Evolutionary conservation across 1,284 basidiomycete species (phyloP).

Genomic region (Trametes pubescens): DNA sequence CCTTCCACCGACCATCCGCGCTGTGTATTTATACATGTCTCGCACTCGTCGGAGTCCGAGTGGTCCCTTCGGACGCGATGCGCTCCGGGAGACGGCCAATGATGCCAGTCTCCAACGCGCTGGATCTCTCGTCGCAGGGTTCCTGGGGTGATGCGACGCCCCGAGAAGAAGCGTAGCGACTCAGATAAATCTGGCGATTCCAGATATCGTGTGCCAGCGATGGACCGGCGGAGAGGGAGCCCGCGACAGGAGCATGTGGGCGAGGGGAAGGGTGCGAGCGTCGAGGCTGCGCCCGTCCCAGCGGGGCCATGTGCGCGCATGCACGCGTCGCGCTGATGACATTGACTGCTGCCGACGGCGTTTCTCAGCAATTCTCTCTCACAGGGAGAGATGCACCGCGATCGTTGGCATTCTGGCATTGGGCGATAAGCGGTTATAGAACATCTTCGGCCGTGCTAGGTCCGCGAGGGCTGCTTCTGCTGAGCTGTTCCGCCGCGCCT

Average conservation of each 20-base stretch:
- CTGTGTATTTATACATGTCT: conserved; percentile 7
- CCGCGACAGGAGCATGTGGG: conserved; percentile 11
- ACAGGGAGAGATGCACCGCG: not conserved
- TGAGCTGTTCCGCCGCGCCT: not conserved
- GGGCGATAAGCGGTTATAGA: conserved; percentile 8
- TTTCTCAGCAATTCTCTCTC: conserved; percentile 2
- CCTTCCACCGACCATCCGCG: not conserved
- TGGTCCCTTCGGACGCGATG: not conserved
- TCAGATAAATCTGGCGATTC: not conserved
- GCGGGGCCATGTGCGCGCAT: conserved; percentile 2
- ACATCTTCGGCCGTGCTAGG: conserved; percentile 1
- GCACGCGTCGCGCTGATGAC: not conserved
- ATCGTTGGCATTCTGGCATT: not conserved
- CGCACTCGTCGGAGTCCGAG: too few species aligned
- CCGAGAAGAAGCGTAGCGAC: not conserved
- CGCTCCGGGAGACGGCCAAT: not conserved
- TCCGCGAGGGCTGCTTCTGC: not conserved
- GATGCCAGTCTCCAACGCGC: not conserved
- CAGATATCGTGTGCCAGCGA: not conserved
- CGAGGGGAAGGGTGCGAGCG: not conserved
- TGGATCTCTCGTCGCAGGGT: not conserved
- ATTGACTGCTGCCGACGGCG: not conserved
- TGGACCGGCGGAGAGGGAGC: not conserved
- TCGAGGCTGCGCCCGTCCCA: conserved; percentile 1
- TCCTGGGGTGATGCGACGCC: conserved; percentile 4